Conservation (phyloP, 2,329 filamentous ascomycete genomes). For the Amauroascus verrucosus region DNA sequence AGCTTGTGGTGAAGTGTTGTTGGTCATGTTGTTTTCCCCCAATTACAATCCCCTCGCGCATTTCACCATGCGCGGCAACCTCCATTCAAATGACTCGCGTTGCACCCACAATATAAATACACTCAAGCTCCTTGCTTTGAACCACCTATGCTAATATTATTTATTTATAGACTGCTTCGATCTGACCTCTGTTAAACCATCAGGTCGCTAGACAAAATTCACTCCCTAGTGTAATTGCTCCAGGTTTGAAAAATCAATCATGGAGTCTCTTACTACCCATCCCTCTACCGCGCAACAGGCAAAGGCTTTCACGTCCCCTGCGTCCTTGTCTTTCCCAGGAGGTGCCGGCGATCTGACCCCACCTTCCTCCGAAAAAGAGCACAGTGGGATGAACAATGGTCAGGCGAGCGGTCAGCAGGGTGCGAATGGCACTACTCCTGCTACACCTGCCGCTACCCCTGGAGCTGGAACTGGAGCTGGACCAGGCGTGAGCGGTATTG, state of each 20-base stretch:
- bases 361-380: slow-evolving; percentile 60
- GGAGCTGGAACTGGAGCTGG: slow-evolving; percentile 66
- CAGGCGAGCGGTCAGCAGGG: slow-evolving; percentile 43
- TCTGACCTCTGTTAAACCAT: not conserved
- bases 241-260: slow-evolving; percentile 33
- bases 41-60: not conserved
- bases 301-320: slow-evolving; percentile 86
- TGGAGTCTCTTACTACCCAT: slow-evolving; percentile 87
- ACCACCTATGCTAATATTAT: not conserved
- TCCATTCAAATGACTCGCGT: not conserved
- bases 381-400: slow-evolving; percentile 35
- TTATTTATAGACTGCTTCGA: slow-evolving; percentile 22
- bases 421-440: slow-evolving; percentile 71
- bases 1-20: not conserved
- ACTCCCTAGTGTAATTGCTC: slow-evolving; percentile 2
- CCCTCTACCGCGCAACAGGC: slow-evolving; percentile 85
- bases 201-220: slow-evolving; percentile 11
- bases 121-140: not conserved
- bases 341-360: slow-evolving; percentile 73
- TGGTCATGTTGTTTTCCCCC: not conserved
- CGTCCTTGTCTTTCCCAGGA: slow-evolving; percentile 84
- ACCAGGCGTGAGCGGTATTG: slow-evolving; percentile 76
- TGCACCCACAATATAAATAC: not conserved
- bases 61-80: not conserved
- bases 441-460: slow-evolving; percentile 85